phyloP scores from a whole-genome alignment of 1,284 basidiomycete species.

The Peniophora sp. region DNA sequence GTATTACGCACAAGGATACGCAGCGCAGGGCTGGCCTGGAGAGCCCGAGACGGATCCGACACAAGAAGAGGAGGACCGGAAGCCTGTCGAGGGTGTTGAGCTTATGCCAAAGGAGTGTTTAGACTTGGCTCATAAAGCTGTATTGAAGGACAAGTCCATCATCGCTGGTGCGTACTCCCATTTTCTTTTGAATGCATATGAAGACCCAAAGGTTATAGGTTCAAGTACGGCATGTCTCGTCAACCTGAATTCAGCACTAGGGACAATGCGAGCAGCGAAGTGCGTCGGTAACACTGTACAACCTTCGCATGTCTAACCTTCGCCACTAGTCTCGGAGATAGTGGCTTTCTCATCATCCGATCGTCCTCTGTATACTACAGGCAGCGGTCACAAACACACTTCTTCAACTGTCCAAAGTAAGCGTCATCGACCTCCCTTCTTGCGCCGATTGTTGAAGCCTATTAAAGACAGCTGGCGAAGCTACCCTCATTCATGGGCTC shows the following conservation, averaged over 20 bases:
- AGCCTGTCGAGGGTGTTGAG: conserved; percentile 62
- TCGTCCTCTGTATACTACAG: conserved; percentile 56
- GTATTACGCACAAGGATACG: conserved; percentile 67
- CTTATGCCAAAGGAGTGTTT: conserved; percentile 65
- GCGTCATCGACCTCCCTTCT: conserved; percentile 11
- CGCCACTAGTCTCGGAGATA: conserved; percentile 71
- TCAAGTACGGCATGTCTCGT: conserved; percentile 84
- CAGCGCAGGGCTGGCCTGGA: conserved; percentile 66
- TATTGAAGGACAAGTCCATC: conserved; percentile 62
- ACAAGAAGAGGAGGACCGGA: conserved; percentile 34
- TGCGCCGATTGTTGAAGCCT: background rate
- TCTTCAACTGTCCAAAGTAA: conserved; percentile 76
- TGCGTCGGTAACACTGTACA: conserved; percentile 25
- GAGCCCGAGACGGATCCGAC: conserved; percentile 51
- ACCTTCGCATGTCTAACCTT: background rate
- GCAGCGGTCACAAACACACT: conserved; percentile 67
- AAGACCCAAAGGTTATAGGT: conserved; percentile 33
- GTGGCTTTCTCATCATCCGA: conserved; percentile 76
- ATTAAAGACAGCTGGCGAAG: conserved; percentile 63
- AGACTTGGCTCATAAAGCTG: conserved; percentile 64
- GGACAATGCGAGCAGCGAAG: conserved; percentile 76
- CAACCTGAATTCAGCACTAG: conserved; percentile 70
- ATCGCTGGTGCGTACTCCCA: conserved; percentile 51
- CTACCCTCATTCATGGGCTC: conserved; percentile 39
- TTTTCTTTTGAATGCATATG: conserved; percentile 1